These are phyloP conservation scores for Ceriops decandra DNA, from an alignment of 345 rosid genomes.

Conservation along the genomic window DNA sequence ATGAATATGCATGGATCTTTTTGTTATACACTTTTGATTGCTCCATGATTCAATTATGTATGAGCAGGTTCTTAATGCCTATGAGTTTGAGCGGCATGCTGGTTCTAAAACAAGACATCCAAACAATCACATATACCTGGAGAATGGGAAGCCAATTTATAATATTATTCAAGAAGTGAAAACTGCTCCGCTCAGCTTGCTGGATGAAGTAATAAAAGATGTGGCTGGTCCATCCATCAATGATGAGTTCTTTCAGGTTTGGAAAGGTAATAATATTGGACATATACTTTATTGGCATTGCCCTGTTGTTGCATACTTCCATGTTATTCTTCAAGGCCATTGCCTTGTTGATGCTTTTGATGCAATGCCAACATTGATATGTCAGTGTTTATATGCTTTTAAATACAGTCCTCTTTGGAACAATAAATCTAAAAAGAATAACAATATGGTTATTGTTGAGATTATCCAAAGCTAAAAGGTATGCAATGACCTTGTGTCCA, in stretches of 20 bases:
- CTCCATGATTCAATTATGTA: conserved; percentile 15
- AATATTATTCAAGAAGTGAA: conserved; percentile 80
- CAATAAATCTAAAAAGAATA: too few relatives aligned
- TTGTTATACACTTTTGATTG: conserved; percentile 8
- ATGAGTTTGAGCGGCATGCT: conserved; percentile 93
- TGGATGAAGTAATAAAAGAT: conserved; percentile 71
- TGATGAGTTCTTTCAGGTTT: conserved; percentile 63
- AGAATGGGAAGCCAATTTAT: conserved; percentile 78
- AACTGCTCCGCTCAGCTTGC: conserved; percentile 50
- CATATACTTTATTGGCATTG: neutral
- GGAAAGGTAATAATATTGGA: conserved; percentile 64
- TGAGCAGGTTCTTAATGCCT: conserved; percentile 68
- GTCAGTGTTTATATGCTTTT: too few relatives aligned
- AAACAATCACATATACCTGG: conserved; percentile 83
- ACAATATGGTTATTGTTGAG: too few relatives aligned
- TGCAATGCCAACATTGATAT: too few relatives aligned
- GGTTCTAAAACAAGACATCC: conserved; percentile 87
- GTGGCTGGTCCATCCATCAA: conserved; percentile 73
- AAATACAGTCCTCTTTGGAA: too few relatives aligned
- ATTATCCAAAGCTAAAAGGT: neutral
- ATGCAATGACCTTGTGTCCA: neutral
- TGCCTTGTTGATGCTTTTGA: too few relatives aligned
- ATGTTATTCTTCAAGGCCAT: too few relatives aligned
- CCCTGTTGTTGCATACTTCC: neutral
- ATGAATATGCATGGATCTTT: neutral